Evolutionary conservation across 2,329 filamentous ascomycete genomes (phyloP), one percentile per base, ranked within the genome.

Genomic region (Sarocladiaceae sp.): DNA sequence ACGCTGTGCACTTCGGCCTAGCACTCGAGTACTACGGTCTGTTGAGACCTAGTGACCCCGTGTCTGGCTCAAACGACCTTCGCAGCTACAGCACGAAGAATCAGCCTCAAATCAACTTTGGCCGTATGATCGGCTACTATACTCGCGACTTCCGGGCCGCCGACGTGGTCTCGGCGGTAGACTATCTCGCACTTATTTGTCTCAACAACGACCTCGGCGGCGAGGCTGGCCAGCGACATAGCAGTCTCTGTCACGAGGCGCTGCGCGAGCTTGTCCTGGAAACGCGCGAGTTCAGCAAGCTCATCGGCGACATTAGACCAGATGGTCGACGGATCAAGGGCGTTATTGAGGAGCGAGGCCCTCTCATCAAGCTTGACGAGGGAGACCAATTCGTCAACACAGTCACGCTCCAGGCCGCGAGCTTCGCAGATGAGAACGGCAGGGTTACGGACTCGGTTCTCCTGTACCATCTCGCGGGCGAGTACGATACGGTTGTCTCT

Each of bases 201-300:
- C 78, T 98, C 46, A 97, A 97, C 59, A 79, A 83, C 41, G 91
- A 96, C 61, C 72, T 94, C 33, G 78, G 75, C 20, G 85, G 83
- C 16, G 78, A 86, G 46, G 72, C 83, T 5, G 89, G 88, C 46
- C 80, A 78, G 48, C 82, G 83, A 33, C 91, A 95, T 59, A 78
- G 82, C 44, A 80, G 78, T 39, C 78, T 96, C 29, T 97, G 91
- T 64, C 88, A 96, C 63, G 88, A 95, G 63, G 91, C 89, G 6
- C 72, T 98, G 46, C 86, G 90, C 27, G 93, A 97, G 64, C 81
- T 97, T 45, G 89, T 96, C 20, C 74, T 98, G n/a, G 93, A 98
- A 67, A 95, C 90, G 16, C 82, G 91, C 52, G 93, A 98, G 59
- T 98, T 97, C 64, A 91, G 90, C 57, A 86, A 88, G 57, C 72